Evolutionary conservation across 2,329 filamentous ascomycete species (phyloP).

Genomic region (Mollisiaceae sp.): DNA sequence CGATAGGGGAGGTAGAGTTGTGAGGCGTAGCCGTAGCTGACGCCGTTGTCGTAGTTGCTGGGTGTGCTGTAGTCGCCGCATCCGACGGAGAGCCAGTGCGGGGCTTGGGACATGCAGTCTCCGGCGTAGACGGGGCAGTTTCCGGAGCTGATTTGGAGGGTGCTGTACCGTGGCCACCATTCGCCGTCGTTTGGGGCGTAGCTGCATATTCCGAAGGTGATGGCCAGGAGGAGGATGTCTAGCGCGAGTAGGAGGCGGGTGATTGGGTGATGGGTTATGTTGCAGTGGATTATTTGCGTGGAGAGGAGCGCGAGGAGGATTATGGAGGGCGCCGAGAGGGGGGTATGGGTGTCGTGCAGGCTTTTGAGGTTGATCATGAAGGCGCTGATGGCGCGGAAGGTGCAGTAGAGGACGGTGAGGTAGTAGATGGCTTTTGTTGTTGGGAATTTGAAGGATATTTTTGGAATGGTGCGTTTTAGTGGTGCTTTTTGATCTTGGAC

Average conservation of each 20-base stretch:
- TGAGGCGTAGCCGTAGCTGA: background rate
- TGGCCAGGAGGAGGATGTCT: background rate
- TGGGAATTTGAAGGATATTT: background rate
- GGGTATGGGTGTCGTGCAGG: background rate
- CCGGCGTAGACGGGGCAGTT: conserved; percentile 3
- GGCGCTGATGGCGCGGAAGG: background rate
- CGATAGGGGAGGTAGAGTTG: background rate
- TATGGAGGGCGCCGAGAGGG: background rate
- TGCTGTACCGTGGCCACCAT: conserved; percentile 6
- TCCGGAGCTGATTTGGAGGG: background rate
- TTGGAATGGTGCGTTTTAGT: background rate
- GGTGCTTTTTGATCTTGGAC: background rate
- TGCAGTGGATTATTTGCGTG: background rate
- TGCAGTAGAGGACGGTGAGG: background rate
- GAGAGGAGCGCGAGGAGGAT: background rate
- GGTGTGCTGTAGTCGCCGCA: background rate
- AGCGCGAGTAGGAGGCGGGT: background rate
- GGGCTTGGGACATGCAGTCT: background rate
- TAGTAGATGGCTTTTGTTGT: background rate
- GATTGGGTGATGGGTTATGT: background rate
- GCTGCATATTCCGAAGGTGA: background rate
- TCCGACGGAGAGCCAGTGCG: background rate
- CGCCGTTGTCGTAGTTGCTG: conserved; percentile 1
- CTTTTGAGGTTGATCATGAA: background rate
- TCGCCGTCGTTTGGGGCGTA: background rate